Base-by-base conservation (phyloP, 129 eudicot species). In the Silybum marianum region DNA sequence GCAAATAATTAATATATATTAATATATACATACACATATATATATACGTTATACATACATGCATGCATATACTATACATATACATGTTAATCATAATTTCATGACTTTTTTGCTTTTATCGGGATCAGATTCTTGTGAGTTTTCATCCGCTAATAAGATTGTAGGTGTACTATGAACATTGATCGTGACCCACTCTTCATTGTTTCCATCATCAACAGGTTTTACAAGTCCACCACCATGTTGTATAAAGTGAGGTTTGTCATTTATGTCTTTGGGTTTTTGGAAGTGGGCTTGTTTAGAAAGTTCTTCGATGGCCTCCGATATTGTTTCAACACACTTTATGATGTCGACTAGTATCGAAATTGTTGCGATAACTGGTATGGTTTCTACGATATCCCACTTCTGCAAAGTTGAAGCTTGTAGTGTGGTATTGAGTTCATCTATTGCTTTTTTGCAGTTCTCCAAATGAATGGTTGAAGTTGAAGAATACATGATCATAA, bases 161-260 rank as follows among this genome's bases (percentile, higher is more conserved):
- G 30, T 2, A 65, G 69, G 16, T 23, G 28, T 23, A 65, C 6
- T 22, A 8, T 21, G 30, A 19, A 65, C 69, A 21, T 65, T 23
- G 23, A 65, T 65, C 26, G 69, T 65, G 21, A 65, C 26, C 69
- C 28, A 65, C 28, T 21, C 30, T 65, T 58, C 10, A 0, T 58
- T 58, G 23, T 58, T 58, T 58, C 10, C 72, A 7, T 62, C 85
- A 65, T 16, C 74, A 21, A 87, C 78, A 2, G 93, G 90, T 51
- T 74, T 83, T 72, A 89, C 93, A 9, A 65, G 69, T 34, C 89
- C 93, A 2, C 89, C 93, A 2, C 92, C 84, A 73, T 69, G 86
- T 22, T 80, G 85, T 24, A 65, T 9, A 22, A 77, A 16, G 14
- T 48, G 76, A 6, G 65, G 44, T 42, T 75, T 74, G 30, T 16